Conservation (phyloP, 228 moss, liverwort and hornwort genomes). For the Sphagnum magellanicum region DNA sequence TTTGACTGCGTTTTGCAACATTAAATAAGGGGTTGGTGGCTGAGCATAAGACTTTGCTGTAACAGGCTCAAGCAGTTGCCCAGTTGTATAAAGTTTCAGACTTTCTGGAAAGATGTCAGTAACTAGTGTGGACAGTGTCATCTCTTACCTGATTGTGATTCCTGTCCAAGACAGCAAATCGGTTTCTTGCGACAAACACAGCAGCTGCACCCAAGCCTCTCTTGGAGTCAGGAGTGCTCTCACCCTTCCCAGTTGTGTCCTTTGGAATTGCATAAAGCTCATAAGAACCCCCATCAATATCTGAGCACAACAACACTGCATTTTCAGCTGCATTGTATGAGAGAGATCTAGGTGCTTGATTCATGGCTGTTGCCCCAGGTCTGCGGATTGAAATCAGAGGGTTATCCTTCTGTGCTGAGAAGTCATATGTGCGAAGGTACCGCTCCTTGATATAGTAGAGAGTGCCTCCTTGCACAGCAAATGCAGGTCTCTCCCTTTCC, state of each 20-base stretch:
- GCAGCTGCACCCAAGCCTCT: constrained; percentile 89
- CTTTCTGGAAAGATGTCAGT: no score
- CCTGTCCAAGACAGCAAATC: constrained; percentile 85
- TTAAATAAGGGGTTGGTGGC: no score
- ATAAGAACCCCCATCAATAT: constrained; percentile 95
- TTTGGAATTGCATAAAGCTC: constrained; percentile 91
- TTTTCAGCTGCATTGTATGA: constrained; percentile 98
- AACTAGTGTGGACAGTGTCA: no score
- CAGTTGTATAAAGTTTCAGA: no score
- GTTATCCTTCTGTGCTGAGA: constrained; percentile 72
- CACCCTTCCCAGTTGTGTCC: constrained; percentile 81
- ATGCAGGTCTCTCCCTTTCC: constrained; percentile 97
- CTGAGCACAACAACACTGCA: constrained; percentile 85
- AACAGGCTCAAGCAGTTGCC: no score
- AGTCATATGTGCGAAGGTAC: constrained; percentile 88
- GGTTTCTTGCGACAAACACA: constrained; percentile 86
- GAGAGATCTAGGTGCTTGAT: constrained; percentile 89
- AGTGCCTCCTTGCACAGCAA: constrained; percentile 88
- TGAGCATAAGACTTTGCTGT: no score
- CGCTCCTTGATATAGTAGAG: constrained; percentile 97
- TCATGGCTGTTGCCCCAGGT: constrained; percentile 82
- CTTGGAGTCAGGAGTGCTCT: constrained; percentile 83
- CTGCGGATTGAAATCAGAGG: constrained; percentile 90
- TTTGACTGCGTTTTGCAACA: no score
- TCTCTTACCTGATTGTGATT: constrained; percentile 65